Conservation (phyloP, 1,139 yeast species). For the Geotrichum armillariae region DNA sequence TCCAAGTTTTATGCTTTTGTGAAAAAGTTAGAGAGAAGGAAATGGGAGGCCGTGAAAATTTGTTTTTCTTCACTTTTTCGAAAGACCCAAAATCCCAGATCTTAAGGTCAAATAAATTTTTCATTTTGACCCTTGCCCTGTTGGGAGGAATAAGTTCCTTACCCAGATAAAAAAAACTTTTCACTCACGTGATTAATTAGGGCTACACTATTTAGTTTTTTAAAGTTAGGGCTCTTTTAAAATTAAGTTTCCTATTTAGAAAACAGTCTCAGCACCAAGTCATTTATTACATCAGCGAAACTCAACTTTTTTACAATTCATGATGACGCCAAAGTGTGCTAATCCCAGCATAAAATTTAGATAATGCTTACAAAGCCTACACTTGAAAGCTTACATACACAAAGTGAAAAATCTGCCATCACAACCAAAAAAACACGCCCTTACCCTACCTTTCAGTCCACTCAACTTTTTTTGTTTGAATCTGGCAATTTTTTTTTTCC, state of each 20-base stretch:
- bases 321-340: too few relatives aligned
- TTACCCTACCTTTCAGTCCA: neutral
- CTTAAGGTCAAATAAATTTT: neutral
- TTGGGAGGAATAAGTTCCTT: slow-evolving; percentile 4
- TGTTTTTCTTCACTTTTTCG: neutral
- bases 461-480: neutral
- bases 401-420: neutral
- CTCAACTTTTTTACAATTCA: neutral
- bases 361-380: too few relatives aligned
- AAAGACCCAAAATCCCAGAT: neutral
- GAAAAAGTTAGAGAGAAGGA: neutral
- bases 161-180: too few relatives aligned
- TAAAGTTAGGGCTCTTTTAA: neutral
- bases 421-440: neutral
- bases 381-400: too few relatives aligned
- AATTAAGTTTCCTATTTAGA: neutral
- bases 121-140: neutral
- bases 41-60: slow-evolving; percentile 7
- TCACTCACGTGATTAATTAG: slow-evolving; percentile 2
- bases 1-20: neutral
- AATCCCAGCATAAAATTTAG: too few relatives aligned
- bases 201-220: neutral
- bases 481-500: neutral
- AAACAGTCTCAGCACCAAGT: neutral
- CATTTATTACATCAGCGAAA: neutral